Conservation (phyloP, 139 green algal species). For the Limnomonas spitsbergensis region DNA sequence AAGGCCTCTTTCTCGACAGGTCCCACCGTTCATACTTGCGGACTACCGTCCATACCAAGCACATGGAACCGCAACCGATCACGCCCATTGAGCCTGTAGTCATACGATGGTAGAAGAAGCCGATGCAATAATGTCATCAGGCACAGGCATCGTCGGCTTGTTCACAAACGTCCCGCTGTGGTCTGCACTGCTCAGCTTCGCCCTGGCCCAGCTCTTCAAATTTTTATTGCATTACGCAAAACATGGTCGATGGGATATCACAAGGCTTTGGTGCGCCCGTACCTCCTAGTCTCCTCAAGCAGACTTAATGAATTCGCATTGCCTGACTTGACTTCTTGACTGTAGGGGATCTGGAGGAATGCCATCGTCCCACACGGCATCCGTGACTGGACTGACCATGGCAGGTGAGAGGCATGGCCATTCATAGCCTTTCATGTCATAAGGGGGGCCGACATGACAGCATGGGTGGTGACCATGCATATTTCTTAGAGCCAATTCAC, state of each 20-base stretch:
- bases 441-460: neutral
- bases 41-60: too few species aligned
- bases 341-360: conserved; percentile 55
- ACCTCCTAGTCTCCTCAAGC: neutral
- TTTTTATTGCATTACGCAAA: conserved; percentile 10
- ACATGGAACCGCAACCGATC: too few species aligned
- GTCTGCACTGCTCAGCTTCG: conserved; percentile 12
- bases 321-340: too few species aligned
- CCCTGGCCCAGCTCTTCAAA: conserved; percentile 18
- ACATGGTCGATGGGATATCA: conserved; percentile 2
- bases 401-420: conserved; percentile 15
- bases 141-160: neutral
- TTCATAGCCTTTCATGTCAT: neutral
- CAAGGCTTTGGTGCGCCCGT: neutral
- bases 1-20: too few species aligned
- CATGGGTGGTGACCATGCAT: too few species aligned
- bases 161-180: conserved; percentile 1
- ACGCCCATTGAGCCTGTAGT: too few species aligned
- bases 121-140: neutral
- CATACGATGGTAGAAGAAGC: too few species aligned
- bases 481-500: too few species aligned
- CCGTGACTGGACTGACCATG: conserved; percentile 68
- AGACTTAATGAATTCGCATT: neutral
- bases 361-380: conserved; percentile 71
- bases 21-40: too few species aligned